These are phyloP conservation scores for Proteromonas lacertae DNA, from an alignment of 352 stramenopile genomes.

Conservation along the genomic window DNA sequence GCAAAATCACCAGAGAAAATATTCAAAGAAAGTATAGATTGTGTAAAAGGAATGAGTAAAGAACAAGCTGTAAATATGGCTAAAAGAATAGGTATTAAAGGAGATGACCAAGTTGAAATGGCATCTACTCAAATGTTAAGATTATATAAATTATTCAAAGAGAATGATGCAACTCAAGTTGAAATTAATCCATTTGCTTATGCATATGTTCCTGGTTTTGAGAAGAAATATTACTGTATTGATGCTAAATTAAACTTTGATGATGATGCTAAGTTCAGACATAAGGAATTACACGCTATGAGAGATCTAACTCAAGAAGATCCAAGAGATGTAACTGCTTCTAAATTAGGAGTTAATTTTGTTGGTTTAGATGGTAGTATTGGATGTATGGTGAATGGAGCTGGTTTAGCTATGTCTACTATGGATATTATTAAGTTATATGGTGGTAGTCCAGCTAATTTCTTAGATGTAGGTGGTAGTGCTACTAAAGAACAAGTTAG, in stretches of 20 bases:
- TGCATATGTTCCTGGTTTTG: too few species aligned
- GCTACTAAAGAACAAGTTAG: slow-evolving; percentile 48
- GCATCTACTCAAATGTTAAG: slow-evolving; percentile 11
- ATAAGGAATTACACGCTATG: slow-evolving; percentile 48
- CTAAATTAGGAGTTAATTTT: slow-evolving; percentile 87
- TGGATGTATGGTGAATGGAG: slow-evolving; percentile 95
- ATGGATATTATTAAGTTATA: slow-evolving; percentile 99
- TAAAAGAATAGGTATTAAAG: slow-evolving; percentile 3
- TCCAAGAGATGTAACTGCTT: slow-evolving; percentile 24
- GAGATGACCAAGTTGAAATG: slow-evolving; percentile 1
- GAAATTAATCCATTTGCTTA: slow-evolving; percentile 93
- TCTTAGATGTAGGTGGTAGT: slow-evolving; percentile 84
- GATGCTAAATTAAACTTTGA: slow-evolving; percentile 98
- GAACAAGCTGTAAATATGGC: slow-evolving; percentile 8
- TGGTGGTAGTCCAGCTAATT: slow-evolving; percentile 80
- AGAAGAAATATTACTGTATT: slow-evolving; percentile 65
- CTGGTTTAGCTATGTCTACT: slow-evolving; percentile 87
- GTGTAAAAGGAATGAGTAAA: slow-evolving; percentile 42
- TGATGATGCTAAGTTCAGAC: slow-evolving; percentile 81
- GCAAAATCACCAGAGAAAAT: slow-evolving; percentile 56
- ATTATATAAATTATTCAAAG: slow-evolving; percentile 82
- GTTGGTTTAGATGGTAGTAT: slow-evolving; percentile 95
- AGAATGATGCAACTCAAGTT: slow-evolving; percentile 72
- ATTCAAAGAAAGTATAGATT: slow-evolving; percentile 67
- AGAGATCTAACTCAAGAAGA: slow-evolving; percentile 20